Base-by-base conservation (phyloP, 768 basidiomycete genomes). In the Inosperma sp. region DNA sequence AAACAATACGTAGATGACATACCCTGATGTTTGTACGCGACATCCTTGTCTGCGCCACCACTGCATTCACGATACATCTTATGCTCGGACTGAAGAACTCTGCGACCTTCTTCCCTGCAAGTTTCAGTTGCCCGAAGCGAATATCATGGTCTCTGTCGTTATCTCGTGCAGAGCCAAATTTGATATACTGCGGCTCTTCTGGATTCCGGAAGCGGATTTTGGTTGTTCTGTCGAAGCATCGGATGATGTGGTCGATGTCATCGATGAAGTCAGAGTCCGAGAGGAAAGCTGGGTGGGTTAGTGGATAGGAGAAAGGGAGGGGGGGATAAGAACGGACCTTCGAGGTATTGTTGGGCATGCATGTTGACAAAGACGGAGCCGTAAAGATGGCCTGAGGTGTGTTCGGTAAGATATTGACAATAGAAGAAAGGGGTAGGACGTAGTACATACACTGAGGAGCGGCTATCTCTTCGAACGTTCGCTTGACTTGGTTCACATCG, bases 351-450 rank as follows among this genome's bases (percentile, higher is more conserved):
- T 14, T 57, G 54, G 9, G 77, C 77, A 19, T 73, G 67, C n/a
- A 67, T 68, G 26, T 66, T 77, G 37, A 81, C 75, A 51, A 77
- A 78, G 1, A 78, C 63, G 1, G 79, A 78, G n/a, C 79, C 79
- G 50, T 72, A 64, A 29, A 80, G 67, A 33, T 68, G 69, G 56
- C 77, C 79, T 80, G 48, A 36, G 12, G 7, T 36, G 2, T 3
- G 7, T n/a, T 46, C 6, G n/a, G 25, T 22, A 7, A n/a, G 17
- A 22, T 13, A 35, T 9, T 35, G 6, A 22, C 26, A 7, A 37
- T 5, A 37, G 4, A 22, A 19, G 45, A 42, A 17, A 16, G 19
- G 13, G 33, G 23, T 10, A 10, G 45, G 13, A 53, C 64, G 12
- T 53, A n/a, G n/a, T n/a, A n/a, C n/a, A n/a, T n/a, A 76, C 77